phyloP scores from a whole-genome alignment of 2,329 filamentous ascomycete species.

The Colletotrichum navitas region DNA sequence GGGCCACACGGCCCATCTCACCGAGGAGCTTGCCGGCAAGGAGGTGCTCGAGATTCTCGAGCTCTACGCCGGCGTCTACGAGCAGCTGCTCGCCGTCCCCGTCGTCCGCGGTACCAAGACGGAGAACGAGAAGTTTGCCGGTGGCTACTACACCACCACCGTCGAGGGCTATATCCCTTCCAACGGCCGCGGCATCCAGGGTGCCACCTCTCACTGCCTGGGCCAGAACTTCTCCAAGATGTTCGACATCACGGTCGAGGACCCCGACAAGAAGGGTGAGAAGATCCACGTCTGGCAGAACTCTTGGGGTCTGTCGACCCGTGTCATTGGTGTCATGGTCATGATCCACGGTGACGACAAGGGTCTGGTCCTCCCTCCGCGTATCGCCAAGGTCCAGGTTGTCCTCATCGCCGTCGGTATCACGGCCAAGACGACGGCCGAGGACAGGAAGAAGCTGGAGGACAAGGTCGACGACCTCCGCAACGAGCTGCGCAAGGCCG shows the following conservation, averaged over 20 bases:
- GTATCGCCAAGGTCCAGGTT: conserved; percentile 87
- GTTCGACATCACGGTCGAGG: conserved; percentile 98
- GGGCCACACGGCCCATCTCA: conserved; percentile 90
- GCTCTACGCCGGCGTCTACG: conserved; percentile 91
- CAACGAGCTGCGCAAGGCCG: conserved; percentile 75
- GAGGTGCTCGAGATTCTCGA: conserved; percentile 96
- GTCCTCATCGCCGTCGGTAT: conserved; percentile 94
- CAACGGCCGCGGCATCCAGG: conserved; percentile 96
- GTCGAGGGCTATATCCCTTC: conserved; percentile 97
- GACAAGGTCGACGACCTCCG: conserved; percentile 81
- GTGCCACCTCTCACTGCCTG: conserved; percentile 92
- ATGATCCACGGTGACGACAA: conserved; percentile 98
- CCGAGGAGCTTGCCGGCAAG: conserved; percentile 81
- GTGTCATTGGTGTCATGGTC: conserved; percentile 98
- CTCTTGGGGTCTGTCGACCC: conserved; percentile 97
- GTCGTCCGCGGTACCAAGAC: conserved; percentile 96
- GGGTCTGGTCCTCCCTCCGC: conserved; percentile 91
- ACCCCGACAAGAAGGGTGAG: conserved; percentile 83
- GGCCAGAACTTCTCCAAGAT: conserved; percentile 99
- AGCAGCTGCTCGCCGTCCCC: conserved; percentile 92
- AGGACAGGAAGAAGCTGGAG: conserved; percentile 82
- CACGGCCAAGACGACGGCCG: conserved; percentile 85
- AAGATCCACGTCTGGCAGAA: conserved; percentile 97
- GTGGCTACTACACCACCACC: conserved; percentile 95
- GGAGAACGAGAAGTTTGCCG: conserved; percentile 97